Evolutionary conservation across 495 filamentous ascomycete genomes (phyloP).

Genomic region (Penicillium steckii): DNA sequence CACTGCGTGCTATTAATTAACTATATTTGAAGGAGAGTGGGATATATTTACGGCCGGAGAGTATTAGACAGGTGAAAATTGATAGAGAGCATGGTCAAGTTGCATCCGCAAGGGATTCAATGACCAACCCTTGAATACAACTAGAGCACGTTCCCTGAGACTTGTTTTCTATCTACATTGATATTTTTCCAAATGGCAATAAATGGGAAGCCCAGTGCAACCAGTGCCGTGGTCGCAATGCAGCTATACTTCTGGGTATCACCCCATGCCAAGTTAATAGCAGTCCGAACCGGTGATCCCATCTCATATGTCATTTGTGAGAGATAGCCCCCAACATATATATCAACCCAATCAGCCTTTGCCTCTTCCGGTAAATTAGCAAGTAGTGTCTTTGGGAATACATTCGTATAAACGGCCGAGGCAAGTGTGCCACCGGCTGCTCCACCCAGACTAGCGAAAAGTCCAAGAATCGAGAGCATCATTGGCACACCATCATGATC

Average conservation of each 20-base stretch:
- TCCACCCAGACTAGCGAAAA: constrained; percentile 61
- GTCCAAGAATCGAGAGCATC: constrained; percentile 59
- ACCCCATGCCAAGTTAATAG: background rate
- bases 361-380: constrained; percentile 34
- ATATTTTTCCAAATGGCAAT: background rate
- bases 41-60: no score
- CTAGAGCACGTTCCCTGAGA: background rate
- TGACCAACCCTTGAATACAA: background rate
- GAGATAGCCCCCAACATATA: constrained; percentile 14
- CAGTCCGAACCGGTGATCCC: background rate
- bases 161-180: background rate
- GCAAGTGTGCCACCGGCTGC: constrained; percentile 60
- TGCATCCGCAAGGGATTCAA: background rate
- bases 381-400: constrained; percentile 53
- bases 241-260: background rate
- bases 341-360: constrained; percentile 42
- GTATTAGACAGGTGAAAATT: no score
- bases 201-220: background rate
- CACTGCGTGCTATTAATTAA: no score
- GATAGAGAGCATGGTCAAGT: no score
- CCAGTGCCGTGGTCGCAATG: background rate
- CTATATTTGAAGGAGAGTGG: no score
- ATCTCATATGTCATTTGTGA: background rate
- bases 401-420: constrained; percentile 60
- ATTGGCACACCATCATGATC: constrained; percentile 59